Conservation (phyloP, 768 basidiomycete species). For the Xerocomellus intermedius region DNA sequence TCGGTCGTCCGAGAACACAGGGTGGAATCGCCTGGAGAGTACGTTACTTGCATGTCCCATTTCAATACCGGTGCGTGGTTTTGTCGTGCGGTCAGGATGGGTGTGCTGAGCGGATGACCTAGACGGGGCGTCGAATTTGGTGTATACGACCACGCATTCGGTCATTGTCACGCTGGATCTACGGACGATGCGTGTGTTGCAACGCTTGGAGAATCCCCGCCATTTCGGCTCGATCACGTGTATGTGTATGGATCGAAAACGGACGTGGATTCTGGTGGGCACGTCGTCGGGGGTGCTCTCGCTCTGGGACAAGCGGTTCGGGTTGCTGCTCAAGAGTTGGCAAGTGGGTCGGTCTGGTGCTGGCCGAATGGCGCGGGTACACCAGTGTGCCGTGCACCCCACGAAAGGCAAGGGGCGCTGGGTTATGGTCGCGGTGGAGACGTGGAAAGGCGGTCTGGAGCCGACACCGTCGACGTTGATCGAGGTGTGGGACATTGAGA, state of each 20-base stretch:
- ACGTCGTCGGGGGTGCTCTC: slow-evolving; percentile 83
- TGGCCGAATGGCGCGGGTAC: slow-evolving; percentile 56
- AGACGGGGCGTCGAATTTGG: slow-evolving; percentile 78
- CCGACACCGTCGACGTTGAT: slow-evolving; percentile 50
- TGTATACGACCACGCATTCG: slow-evolving; percentile 84
- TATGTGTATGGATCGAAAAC: slow-evolving; percentile 80
- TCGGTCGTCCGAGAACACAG: slow-evolving; percentile 81
- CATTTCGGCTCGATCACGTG: slow-evolving; percentile 86
- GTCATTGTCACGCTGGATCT: slow-evolving; percentile 76
- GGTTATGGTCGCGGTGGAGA: slow-evolving; percentile 82
- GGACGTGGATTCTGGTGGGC: slow-evolving; percentile 86
- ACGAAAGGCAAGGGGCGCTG: slow-evolving; percentile 85
- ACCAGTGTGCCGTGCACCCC: slow-evolving; percentile 81
- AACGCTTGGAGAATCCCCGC: slow-evolving; percentile 79
- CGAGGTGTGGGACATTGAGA: slow-evolving; percentile 94
- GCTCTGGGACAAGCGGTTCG: slow-evolving; percentile 96
- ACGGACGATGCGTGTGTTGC: slow-evolving; percentile 75
- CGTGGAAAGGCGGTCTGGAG: slow-evolving; percentile 40
- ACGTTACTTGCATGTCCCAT: slow-evolving; percentile 81
- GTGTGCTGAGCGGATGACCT: slow-evolving; percentile 4
- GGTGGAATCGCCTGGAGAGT: slow-evolving; percentile 70
- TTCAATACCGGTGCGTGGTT: slow-evolving; percentile 62
- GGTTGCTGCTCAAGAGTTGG: slow-evolving; percentile 87
- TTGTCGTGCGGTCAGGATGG: neutral
- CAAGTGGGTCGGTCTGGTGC: slow-evolving; percentile 58